phyloP scores from a whole-genome alignment of 345 rosid genomes.

The Corymbia maculata region DNA sequence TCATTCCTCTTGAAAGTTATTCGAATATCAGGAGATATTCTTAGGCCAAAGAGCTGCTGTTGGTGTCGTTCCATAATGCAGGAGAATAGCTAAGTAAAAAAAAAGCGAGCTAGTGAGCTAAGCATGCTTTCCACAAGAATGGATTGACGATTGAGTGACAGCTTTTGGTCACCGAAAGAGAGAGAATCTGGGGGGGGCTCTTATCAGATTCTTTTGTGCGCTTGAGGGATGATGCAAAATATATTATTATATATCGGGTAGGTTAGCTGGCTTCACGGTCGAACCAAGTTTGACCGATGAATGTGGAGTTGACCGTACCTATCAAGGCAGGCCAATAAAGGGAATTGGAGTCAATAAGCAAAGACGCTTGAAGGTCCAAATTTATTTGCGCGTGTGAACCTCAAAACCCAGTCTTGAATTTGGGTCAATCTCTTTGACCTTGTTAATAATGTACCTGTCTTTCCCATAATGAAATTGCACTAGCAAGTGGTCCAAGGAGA shows the following conservation, averaged over 20 bases:
- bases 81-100: neutral
- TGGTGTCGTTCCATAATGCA: neutral
- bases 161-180: neutral
- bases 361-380: neutral
- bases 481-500: neutral
- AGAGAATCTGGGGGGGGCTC: neutral
- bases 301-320: neutral
- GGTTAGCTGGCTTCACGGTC: neutral
- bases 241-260: neutral
- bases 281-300: neutral
- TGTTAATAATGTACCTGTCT: neutral
- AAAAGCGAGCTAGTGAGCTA: neutral
- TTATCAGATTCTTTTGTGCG: neutral
- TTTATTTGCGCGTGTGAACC: neutral
- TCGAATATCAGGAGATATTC: neutral
- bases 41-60: neutral
- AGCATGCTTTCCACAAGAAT: neutral
- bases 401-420: neutral
- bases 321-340: neutral
- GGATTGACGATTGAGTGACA: neutral
- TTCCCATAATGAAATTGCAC: neutral
- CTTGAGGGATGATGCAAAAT: neutral
- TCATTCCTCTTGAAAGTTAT: neutral
- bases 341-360: neutral
- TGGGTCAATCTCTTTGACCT: neutral